These are phyloP conservation scores for Anaeromyces robustus DNA, from an alignment of 192 early-diverging fungal species.

Conservation along the genomic window DNA sequence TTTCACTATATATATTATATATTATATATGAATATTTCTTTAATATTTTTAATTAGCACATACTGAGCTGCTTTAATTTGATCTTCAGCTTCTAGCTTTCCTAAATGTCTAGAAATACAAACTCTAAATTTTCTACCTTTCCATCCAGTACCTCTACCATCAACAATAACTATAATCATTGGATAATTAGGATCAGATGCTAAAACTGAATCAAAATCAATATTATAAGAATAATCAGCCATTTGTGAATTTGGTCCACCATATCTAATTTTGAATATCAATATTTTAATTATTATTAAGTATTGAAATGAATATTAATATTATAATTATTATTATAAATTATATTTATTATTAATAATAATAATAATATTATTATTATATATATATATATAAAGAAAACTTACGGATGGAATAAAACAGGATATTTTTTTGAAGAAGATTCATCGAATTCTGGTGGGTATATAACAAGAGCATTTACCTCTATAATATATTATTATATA, in stretches of 20 bases:
- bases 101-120: conserved; percentile 59
- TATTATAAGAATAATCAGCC: conserved; percentile 34
- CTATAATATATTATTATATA: too few species aligned
- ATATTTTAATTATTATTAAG: neutral
- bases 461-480: neutral
- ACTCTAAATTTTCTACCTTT: conserved; percentile 70
- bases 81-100: conserved; percentile 68
- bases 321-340: conserved; percentile 58
- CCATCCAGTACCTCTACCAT: conserved; percentile 79
- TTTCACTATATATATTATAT: too few species aligned
- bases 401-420: conserved; percentile 4
- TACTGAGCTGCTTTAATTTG: conserved; percentile 68
- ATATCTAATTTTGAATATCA: conserved; percentile 10
- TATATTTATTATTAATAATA: conserved; percentile 64
- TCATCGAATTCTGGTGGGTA: neutral
- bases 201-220: conserved; percentile 58
- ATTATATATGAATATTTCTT: too few species aligned
- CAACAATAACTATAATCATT: conserved; percentile 40
- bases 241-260: conserved; percentile 84
- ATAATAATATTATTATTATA: conserved; percentile 62
- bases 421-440: neutral
- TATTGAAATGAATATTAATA: conserved; percentile 67
- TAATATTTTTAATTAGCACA: neutral
- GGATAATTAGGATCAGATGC: conserved; percentile 43
- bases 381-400: conserved; percentile 9